Evolutionary conservation across 1,284 basidiomycete genomes (phyloP), one percentile per base, ranked within the genome.

Genomic region (Gymnopus androsaceus): DNA sequence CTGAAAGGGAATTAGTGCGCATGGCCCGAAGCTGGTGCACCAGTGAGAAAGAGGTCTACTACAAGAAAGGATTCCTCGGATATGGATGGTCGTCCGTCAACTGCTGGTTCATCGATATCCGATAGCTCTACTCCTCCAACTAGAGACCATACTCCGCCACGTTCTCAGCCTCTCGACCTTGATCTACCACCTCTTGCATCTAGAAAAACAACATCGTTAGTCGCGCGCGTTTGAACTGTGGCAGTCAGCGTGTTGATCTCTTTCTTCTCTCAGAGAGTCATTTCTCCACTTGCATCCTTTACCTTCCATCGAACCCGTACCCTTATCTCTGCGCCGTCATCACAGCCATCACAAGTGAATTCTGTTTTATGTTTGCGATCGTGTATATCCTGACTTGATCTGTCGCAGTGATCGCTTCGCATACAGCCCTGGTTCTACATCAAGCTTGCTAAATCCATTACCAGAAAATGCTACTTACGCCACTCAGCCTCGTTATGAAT

Each of bases 1-100:
- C n/a, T n/a, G n/a, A n/a, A n/a, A n/a, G n/a, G n/a, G n/a, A 8
- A 37, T 37, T 61, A 92, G 89, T 92, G 90, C 68, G 89, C 85
- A 45, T 92, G 90, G 90, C 90, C 90, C 3, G 87, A 90, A 64
- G 84, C n/a, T n/a, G n/a, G 84, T 9, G 79, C 82, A 12, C 83
- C 85, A 21, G 67, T 80, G 28, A 77, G 85, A 58, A 87, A 85
- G 69, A 84, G 82, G 69, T 71, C 77, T 27, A 58, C 75, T 0
- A 64, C 75, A 1, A 74, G 75, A 60, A 80, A 78, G 60, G 80
- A 82, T 54, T 75, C 75, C 27, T 33, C 38, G 23, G 45, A 45
- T 8, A 59, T 72, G 41, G 83, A 85, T 54, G 76, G 76, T 37
- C 71, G 82, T 25, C 83, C 84, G 12, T 87, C 84, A 1, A 87